Evolutionary conservation across 2,329 filamentous ascomycete species (phyloP).

Genomic region (Tolypocladium tundrense): DNA sequence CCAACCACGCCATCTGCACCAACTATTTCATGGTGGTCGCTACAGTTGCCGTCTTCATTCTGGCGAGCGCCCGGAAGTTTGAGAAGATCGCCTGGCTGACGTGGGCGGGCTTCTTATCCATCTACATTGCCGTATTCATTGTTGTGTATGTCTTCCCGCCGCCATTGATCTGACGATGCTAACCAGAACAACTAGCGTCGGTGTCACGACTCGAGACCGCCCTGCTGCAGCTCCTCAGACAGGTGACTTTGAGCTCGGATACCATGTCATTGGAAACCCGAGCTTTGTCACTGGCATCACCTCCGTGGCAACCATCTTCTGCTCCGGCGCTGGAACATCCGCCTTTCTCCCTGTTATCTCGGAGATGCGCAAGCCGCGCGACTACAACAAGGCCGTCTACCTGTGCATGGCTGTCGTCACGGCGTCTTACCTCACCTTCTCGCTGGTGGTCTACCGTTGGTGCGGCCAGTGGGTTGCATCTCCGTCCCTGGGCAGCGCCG

Average conservation of each 20-base stretch:
- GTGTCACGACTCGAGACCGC: no score
- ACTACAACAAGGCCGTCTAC: slow-evolving; percentile 16
- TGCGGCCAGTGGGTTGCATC: slow-evolving; percentile 35
- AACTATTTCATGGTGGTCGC: no score
- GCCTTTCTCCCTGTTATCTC: slow-evolving; percentile 21
- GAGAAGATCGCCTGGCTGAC: no score
- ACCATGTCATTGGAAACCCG: slow-evolving; percentile 16
- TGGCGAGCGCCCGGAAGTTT: no score
- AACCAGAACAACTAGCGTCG: no score
- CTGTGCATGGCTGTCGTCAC: slow-evolving; percentile 16
- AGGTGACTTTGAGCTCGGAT: slow-evolving; percentile 15
- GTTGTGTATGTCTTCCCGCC: no score
- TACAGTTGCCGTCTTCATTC: no score
- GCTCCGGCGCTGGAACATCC: slow-evolving; percentile 25
- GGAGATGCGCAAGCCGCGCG: slow-evolving; percentile 21
- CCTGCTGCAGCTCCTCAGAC: slow-evolving; percentile 11
- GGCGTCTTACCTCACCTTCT: slow-evolving; percentile 21
- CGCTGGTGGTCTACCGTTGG: slow-evolving; percentile 32
- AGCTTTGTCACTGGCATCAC: slow-evolving; percentile 18
- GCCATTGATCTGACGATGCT: no score
- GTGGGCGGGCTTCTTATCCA: background rate
- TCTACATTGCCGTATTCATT: slow-evolving; percentile 2
- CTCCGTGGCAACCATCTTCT: slow-evolving; percentile 21
- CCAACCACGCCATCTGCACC: no score
- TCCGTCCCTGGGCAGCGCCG: slow-evolving; percentile 35